A percentile compares a stretch with the other conserved stretches of the same genome.
phyloP scores from a whole-genome alignment of 768 basidiomycete genomes.

The Tricholoma matsutake region DNA sequence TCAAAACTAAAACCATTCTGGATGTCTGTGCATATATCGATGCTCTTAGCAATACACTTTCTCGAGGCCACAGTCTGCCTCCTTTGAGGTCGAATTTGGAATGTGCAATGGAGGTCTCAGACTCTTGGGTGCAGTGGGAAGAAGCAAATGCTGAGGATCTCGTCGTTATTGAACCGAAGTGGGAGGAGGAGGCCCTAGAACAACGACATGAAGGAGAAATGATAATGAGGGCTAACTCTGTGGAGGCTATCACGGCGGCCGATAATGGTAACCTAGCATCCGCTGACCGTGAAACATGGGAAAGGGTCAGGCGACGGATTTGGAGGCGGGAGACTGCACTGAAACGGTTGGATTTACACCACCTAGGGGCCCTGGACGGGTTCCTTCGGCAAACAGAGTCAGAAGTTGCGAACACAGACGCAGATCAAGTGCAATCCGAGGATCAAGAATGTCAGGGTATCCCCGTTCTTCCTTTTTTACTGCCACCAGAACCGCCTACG shows the following conservation, averaged over 20 bases:
- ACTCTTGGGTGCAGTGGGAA: slow-evolving; percentile 47
- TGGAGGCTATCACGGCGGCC: slow-evolving; percentile 3
- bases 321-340: slow-evolving; percentile 25
- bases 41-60: slow-evolving; percentile 40
- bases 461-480: not conserved
- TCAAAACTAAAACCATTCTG: slow-evolving; percentile 61
- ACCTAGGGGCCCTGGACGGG: slow-evolving; percentile 25
- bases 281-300: slow-evolving; percentile 14
- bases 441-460: slow-evolving; percentile 10
- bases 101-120: slow-evolving; percentile 47
- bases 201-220: slow-evolving; percentile 18
- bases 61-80: slow-evolving; percentile 10
- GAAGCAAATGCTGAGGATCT: slow-evolving; percentile 38
- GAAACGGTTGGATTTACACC: slow-evolving; percentile 15
- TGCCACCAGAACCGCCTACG: slow-evolving; percentile 3
- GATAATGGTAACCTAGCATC: not conserved
- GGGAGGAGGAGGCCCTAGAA: slow-evolving; percentile 22
- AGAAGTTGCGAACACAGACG: slow-evolving; percentile 7
- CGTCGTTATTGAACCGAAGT: slow-evolving; percentile 23
- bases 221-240: not conserved
- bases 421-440: slow-evolving; percentile 12
- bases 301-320: slow-evolving; percentile 16
- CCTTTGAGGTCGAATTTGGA: slow-evolving; percentile 24
- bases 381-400: slow-evolving; percentile 19
- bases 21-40: slow-evolving; percentile 72